Percentiles rank a stretch among this genome's conserved stretches.
phyloP scores from a whole-genome alignment of 192 early-diverging fungal species.

The Dissophora ornata region DNA sequence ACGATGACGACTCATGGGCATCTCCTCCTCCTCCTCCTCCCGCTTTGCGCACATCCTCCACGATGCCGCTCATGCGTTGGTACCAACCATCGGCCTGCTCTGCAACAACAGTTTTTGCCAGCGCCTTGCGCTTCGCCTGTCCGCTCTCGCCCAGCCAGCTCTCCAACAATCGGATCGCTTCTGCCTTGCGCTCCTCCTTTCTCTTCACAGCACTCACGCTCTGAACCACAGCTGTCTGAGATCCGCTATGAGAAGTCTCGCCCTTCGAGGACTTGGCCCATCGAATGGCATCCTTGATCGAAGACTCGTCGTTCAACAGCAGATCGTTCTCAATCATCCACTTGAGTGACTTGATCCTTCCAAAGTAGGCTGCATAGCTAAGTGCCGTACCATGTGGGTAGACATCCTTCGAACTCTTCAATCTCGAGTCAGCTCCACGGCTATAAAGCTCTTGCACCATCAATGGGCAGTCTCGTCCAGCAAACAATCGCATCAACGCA shows the following conservation, averaged over 20 bases:
- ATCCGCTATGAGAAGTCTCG: slow-evolving; percentile 9
- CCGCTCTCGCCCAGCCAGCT: slow-evolving; percentile 40
- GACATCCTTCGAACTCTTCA: slow-evolving; percentile 51
- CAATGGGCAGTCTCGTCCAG: slow-evolving; percentile 47
- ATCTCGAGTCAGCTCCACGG: slow-evolving; percentile 37
- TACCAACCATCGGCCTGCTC: slow-evolving; percentile 36
- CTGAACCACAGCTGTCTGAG: slow-evolving; percentile 7
- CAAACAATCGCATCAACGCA: slow-evolving; percentile 40
- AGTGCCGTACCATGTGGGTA: slow-evolving; percentile 49
- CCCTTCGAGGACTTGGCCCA: slow-evolving; percentile 47
- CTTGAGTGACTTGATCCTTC: slow-evolving; percentile 38
- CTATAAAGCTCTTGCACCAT: slow-evolving; percentile 53
- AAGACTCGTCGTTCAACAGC: slow-evolving; percentile 39
- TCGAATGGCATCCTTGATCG: slow-evolving; percentile 45
- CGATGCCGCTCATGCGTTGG: slow-evolving; percentile 46
- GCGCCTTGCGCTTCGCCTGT: slow-evolving; percentile 30
- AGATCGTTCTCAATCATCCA: slow-evolving; percentile 53
- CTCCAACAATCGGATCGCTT: slow-evolving; percentile 40
- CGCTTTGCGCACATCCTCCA: slow-evolving; percentile 18
- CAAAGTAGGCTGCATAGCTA: slow-evolving; percentile 42
- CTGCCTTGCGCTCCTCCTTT: slow-evolving; percentile 47
- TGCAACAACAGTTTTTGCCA: slow-evolving; percentile 15
- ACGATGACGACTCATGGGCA: background rate
- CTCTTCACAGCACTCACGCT: slow-evolving; percentile 7
- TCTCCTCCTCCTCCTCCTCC: background rate